Conservation (phyloP, 495 filamentous ascomycete genomes). For the Hypoxylon crocopeplum region DNA sequence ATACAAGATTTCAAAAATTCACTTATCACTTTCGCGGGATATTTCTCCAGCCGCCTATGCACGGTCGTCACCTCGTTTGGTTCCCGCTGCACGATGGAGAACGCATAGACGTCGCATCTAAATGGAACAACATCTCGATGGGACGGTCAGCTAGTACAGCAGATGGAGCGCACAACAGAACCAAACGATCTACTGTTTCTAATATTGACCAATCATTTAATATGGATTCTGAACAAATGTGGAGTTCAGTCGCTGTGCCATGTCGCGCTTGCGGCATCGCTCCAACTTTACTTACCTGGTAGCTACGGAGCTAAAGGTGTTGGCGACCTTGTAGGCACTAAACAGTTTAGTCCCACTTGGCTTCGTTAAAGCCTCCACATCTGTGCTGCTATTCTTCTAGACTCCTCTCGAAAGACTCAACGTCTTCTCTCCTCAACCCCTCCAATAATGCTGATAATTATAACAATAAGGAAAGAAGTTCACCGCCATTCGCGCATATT, state of each 20-base stretch:
- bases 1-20: constrained; percentile 8
- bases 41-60: constrained; percentile 17
- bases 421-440: not conserved
- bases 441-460: not conserved
- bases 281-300: constrained; percentile 20
- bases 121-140: constrained; percentile 34
- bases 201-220: constrained; percentile 31
- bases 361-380: no score
- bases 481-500: constrained; percentile 6
- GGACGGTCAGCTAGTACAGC: not conserved
- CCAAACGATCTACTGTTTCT: constrained; percentile 27
- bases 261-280: constrained; percentile 37
- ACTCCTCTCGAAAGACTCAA: constrained; percentile 20
- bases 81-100: constrained; percentile 20
- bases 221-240: constrained; percentile 23
- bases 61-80: constrained; percentile 19
- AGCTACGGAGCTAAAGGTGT: constrained; percentile 22
- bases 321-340: constrained; percentile 6
- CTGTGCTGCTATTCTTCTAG: constrained; percentile 19
- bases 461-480: constrained; percentile 1
- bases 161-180: constrained; percentile 28
- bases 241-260: constrained; percentile 13
- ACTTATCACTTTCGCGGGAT: constrained; percentile 3
- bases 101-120: constrained; percentile 17
- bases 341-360: not conserved